A percentile compares a stretch with the other conserved stretches of the same genome.
Conservation (phyloP, 2,329 filamentous ascomycete species). For the Tolypocladium capitatum region DNA sequence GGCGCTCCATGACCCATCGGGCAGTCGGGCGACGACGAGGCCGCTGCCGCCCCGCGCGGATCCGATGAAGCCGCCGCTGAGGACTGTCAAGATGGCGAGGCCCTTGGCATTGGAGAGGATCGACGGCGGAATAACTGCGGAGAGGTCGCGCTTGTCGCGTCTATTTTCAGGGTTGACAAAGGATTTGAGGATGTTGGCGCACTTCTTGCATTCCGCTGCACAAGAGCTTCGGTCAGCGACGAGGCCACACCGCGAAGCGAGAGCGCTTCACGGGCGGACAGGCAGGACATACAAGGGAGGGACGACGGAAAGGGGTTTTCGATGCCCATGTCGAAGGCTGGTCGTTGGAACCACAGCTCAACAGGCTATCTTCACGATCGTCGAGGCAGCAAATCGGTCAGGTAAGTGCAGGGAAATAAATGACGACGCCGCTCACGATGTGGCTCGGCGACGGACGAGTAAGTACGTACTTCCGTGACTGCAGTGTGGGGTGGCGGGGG, state of each 20-base stretch:
- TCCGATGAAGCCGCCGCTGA: slow-evolving; percentile 78
- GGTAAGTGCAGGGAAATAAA: neutral
- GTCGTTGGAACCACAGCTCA: neutral
- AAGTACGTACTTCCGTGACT: neutral
- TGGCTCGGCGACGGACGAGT: neutral
- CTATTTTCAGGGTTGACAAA: slow-evolving; percentile 63
- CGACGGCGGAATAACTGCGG: slow-evolving; percentile 90
- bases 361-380: neutral
- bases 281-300: slow-evolving; percentile 48
- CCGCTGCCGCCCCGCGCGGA: slow-evolving; percentile 72
- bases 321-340: slow-evolving; percentile 37
- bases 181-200: slow-evolving; percentile 84
- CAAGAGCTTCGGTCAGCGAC: neutral
- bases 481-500: neutral
- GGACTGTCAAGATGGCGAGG: slow-evolving; percentile 72
- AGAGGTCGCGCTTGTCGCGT: slow-evolving; percentile 68
- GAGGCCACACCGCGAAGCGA: neutral
- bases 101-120: slow-evolving; percentile 88
- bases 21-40: slow-evolving; percentile 65
- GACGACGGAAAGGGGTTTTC: slow-evolving; percentile 55
- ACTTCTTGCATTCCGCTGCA: slow-evolving; percentile 92
- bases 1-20: slow-evolving; percentile 68
- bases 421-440: neutral
- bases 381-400: neutral
- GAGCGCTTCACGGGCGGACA: neutral